Evolutionary conservation across 768 basidiomycete species (phyloP), one percentile per base, ranked within the genome.

Genomic region (Suillus spraguei): DNA sequence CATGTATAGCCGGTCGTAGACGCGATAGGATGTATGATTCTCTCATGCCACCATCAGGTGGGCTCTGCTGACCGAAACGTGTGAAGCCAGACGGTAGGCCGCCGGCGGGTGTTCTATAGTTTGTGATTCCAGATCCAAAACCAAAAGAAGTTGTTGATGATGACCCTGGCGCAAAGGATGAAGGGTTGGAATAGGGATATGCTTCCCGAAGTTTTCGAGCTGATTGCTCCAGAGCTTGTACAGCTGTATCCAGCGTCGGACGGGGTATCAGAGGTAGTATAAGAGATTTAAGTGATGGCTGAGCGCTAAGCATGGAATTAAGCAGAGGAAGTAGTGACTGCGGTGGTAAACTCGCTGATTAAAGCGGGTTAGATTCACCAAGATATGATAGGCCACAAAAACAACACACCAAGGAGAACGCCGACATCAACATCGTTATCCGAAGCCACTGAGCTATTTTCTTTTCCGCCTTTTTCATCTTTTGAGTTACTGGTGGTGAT

Each of bases 191-290:
- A 73, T 92, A 95, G 6, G 93, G 93, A 74, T 91, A 92, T 17
- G 92, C 90, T 60, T 94, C 92, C 46, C 86, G 85, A 46, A 95
- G 81, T 71, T 87, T 91, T 78, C 85, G 86, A 35, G 89, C 84
- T 8, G 90, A 87, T 65, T 82, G 83, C 39, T 83, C 82, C 32
- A 95, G 76, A 14, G 87, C 87, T 68, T 92, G 85, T 35, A 87
- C 74, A 11, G 91, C 92, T 36, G 83, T 87, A 36, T 92, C 89
- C 63, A 94, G 78, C 2, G 92, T 89, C 16, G 93, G 93, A n/a
- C 91, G 86, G 59, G 93, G 93, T 70, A 95, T 92, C 42, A 95
- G 80, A 38, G 88, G 87, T 42, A 95, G 76, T 62, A 95, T 83
- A 10, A 84, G 76, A 2, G 87, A 81, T 74, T 92, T 95, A 55